These are phyloP conservation scores for Leonotis leonurus DNA, from an alignment of 257 asterid genomes.

Conservation along the genomic window DNA sequence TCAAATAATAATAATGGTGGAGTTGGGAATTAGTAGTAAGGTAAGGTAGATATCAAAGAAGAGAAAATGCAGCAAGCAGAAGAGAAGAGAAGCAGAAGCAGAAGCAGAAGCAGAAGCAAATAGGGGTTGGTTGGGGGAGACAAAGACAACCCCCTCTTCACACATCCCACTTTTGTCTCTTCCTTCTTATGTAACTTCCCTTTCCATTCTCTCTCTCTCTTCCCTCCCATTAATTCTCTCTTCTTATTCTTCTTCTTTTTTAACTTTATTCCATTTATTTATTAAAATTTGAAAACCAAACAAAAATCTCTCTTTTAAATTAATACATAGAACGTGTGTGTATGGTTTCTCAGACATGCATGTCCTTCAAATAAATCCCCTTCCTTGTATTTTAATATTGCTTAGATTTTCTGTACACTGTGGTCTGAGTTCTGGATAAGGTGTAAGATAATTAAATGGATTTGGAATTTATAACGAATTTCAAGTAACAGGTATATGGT, in stretches of 20 bases:
- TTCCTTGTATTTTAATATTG: too few species aligned
- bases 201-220: conserved; percentile 20
- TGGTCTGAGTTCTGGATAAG: too few species aligned
- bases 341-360: too few species aligned
- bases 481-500: not conserved
- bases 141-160: conserved; percentile 31
- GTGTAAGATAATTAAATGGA: too few species aligned
- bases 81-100: not conserved
- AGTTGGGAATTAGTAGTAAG: not conserved
- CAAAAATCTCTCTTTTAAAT: too few species aligned
- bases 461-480: not conserved
- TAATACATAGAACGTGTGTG: too few species aligned
- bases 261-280: not conserved
- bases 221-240: not conserved
- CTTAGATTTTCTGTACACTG: too few species aligned
- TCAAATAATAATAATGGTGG: not conserved
- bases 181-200: conserved; percentile 48
- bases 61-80: not conserved
- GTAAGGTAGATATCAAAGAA: conserved; percentile 13
- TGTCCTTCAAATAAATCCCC: too few species aligned
- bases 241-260: not conserved
- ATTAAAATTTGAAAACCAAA: too few species aligned
- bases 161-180: conserved; percentile 43
- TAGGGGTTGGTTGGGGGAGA: conserved; percentile 21
- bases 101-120: not conserved